These are phyloP conservation scores for Oryza glumipatula DNA, from an alignment of 176 grass and related monocot genomes.

Conservation along the genomic window DNA sequence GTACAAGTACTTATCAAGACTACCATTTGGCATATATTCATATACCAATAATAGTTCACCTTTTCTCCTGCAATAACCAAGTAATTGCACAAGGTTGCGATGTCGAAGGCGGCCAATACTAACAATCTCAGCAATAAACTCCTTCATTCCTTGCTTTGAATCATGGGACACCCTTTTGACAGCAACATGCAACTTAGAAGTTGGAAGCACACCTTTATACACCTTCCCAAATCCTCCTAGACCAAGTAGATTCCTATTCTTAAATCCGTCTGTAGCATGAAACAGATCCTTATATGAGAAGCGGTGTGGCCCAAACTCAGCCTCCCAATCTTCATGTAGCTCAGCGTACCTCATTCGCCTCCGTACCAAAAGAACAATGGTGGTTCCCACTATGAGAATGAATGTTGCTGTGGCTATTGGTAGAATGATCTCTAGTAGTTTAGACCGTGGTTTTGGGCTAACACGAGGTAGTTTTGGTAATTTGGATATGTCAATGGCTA, in stretches of 20 bases:
- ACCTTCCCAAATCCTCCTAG: not conserved
- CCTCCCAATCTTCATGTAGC: slow-evolving; percentile 30
- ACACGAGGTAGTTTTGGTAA: slow-evolving; percentile 44
- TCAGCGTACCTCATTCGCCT: slow-evolving; percentile 20
- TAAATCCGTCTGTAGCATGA: slow-evolving; percentile 30
- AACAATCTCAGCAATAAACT: slow-evolving; percentile 39
- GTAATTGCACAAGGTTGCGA: slow-evolving; percentile 13
- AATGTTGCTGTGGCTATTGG: not conserved
- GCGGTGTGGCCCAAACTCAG: slow-evolving; percentile 21
- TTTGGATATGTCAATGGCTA: slow-evolving; percentile 33
- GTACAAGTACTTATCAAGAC: not conserved
- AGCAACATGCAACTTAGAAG: slow-evolving; percentile 25
- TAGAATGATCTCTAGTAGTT: not conserved
- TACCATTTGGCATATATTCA: not conserved
- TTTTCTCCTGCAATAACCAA: slow-evolving; percentile 11
- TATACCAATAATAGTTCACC: not conserved
- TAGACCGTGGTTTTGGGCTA: not conserved
- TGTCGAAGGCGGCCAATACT: slow-evolving; percentile 20
- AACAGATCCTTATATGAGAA: slow-evolving; percentile 34
- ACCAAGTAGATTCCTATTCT: not conserved
- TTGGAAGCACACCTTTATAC: slow-evolving; percentile 15
- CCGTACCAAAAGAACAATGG: not conserved
- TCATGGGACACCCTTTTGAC: slow-evolving; percentile 40
- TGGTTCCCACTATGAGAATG: not conserved
- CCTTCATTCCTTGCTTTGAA: slow-evolving; percentile 33